Conservation (phyloP, 345 rosid genomes). For the Aethionema arabicum region DNA sequence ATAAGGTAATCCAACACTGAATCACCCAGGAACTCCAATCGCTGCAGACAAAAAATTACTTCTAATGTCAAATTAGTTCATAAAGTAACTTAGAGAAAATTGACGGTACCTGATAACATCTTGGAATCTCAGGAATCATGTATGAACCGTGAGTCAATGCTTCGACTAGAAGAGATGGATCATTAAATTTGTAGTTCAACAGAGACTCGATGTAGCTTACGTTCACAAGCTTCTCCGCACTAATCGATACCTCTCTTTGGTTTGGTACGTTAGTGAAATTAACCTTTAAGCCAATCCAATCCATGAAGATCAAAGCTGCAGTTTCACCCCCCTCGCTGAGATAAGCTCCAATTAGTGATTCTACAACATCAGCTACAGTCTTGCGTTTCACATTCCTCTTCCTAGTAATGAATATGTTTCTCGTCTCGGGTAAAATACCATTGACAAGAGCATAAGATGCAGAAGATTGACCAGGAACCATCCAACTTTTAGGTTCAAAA, state of each 20-base stretch:
- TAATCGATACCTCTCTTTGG: constrained; percentile 34
- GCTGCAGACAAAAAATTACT: constrained; percentile 44
- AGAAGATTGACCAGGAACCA: constrained; percentile 60
- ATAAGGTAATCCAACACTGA: constrained; percentile 77
- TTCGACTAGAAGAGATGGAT: constrained; percentile 71
- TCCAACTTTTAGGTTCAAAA: constrained; percentile 75
- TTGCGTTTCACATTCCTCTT: constrained; percentile 55
- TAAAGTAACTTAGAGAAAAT: constrained; percentile 13
- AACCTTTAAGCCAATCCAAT: constrained; percentile 68
- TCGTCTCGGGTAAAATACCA: constrained; percentile 36
- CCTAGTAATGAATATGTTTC: constrained; percentile 46
- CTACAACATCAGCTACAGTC: constrained; percentile 80
- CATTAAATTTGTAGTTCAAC: constrained; percentile 55
- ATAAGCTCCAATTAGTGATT: constrained; percentile 83
- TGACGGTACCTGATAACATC: constrained; percentile 76
- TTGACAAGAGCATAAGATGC: constrained; percentile 38
- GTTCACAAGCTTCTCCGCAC: constrained; percentile 49
- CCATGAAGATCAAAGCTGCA: constrained; percentile 57
- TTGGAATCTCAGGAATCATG: constrained; percentile 84
- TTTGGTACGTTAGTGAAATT: constrained; percentile 43
- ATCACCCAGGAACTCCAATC: constrained; percentile 95
- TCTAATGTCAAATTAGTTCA: not conserved
- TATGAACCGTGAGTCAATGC: constrained; percentile 94
- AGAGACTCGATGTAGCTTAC: constrained; percentile 49
- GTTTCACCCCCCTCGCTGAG: constrained; percentile 72